Evolutionary conservation across 768 basidiomycete genomes (phyloP).

Genomic region (Collybia sp.): DNA sequence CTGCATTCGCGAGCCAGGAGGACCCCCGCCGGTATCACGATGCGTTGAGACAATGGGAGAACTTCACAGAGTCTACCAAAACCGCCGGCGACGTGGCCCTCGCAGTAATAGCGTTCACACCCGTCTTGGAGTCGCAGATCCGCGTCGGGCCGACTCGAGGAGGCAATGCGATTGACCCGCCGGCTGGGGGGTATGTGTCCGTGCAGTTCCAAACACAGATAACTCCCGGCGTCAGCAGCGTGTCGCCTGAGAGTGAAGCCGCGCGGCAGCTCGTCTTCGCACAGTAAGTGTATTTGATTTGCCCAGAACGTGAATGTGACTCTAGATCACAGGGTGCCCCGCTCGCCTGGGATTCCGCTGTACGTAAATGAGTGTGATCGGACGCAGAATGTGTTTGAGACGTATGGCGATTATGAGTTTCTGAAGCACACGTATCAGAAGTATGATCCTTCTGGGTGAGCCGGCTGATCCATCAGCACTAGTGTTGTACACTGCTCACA

Average conservation of each 20-base stretch:
- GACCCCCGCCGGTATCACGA: conserved; percentile 22
- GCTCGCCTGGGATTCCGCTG: conserved; percentile 31
- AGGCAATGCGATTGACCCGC: conserved; percentile 33
- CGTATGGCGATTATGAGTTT: conserved; percentile 33
- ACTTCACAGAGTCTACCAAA: conserved; percentile 19
- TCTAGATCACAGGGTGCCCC: conserved; percentile 23
- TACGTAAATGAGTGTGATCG: conserved; percentile 37
- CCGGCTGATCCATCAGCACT: not conserved
- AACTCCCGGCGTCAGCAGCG: not conserved
- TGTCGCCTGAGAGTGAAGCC: not conserved
- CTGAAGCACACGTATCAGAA: conserved; percentile 33
- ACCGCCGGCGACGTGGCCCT: conserved; percentile 13
- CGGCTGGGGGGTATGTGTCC: conserved; percentile 27
- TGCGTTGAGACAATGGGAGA: conserved; percentile 25
- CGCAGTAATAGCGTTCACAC: conserved; percentile 31
- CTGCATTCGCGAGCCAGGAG: conserved; percentile 21
- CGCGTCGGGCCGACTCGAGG: conserved; percentile 25
- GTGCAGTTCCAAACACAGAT: conserved; percentile 8
- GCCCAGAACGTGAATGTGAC: not conserved
- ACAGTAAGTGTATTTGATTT: not conserved
- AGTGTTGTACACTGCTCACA: not conserved
- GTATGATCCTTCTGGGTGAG: conserved; percentile 38
- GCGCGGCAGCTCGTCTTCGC: conserved; percentile 1
- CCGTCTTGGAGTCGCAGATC: conserved; percentile 29
- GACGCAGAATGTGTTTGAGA: conserved; percentile 30